phyloP scores from a whole-genome alignment of 495 filamentous ascomycete species.

The Penicillium crystallinum region DNA sequence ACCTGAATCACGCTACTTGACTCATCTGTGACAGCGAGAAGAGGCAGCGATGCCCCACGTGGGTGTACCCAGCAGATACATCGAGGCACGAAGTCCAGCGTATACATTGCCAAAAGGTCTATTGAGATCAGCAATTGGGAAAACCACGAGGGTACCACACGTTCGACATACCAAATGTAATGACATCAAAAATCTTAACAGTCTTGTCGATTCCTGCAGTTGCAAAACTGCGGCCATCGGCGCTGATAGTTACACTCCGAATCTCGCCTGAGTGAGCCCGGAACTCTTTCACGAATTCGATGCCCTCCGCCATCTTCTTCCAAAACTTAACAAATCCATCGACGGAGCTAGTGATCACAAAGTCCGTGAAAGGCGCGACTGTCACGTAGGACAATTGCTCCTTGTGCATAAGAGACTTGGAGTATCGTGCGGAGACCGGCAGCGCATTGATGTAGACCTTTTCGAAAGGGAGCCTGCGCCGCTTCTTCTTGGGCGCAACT shows the following conservation, averaged over 20 bases:
- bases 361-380: conserved; percentile 84
- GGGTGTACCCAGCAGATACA: conserved; percentile 91
- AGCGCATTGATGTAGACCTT: conserved; percentile 91
- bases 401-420: conserved; percentile 97
- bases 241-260: conserved; percentile 71
- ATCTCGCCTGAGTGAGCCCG: conserved; percentile 85
- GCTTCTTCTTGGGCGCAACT: conserved; percentile 81
- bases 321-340: conserved; percentile 98
- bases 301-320: conserved; percentile 88
- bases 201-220: conserved; percentile 82
- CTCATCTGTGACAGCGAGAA: conserved; percentile 86
- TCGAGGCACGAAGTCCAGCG: conserved; percentile 66
- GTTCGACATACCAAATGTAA: conserved; percentile 65
- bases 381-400: conserved; percentile 84
- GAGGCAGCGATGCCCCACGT: conserved; percentile 77
- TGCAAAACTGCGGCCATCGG: conserved; percentile 90
- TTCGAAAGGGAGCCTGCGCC: conserved; percentile 84
- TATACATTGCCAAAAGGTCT: conserved; percentile 79
- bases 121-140: conserved; percentile 9
- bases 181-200: conserved; percentile 92
- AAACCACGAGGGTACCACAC: neutral
- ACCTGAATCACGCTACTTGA: conserved; percentile 65
- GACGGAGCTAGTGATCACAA: conserved; percentile 85
- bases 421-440: conserved; percentile 77
- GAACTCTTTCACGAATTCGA: conserved; percentile 99